Evolutionary conservation across 805 yeast species (phyloP), one percentile per base, ranked within the genome.

Genomic region (Kodamaea kaohsiungensis): DNA sequence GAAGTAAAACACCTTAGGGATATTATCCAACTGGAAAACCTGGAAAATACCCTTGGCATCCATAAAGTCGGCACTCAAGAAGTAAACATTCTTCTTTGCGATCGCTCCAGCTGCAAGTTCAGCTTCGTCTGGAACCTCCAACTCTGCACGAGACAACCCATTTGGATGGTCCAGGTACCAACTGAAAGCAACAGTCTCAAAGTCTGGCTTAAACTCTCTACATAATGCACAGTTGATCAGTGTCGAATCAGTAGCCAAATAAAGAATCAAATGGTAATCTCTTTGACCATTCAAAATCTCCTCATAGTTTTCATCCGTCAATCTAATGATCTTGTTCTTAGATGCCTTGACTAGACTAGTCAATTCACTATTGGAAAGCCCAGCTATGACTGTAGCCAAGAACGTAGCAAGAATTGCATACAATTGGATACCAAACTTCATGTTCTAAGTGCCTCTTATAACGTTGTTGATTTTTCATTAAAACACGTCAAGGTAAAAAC

Each of bases 221-320:
- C 99, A 95, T 50, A 89, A 75, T 1, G 75, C 74, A 73, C 99
- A 95, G 10, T 89, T 89, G 64, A 92, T 81, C 56, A 83, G 82
- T 1, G 90, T 78, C 48, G 85, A 79, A 8, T 86, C 81, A 2
- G 98, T 91, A 0, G 97, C 88, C 56, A 93, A 71, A 53, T 87
- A 77, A 33, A 85, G 63, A 10, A 88, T 77, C n/a, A 89, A 65
- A 39, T 87, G 79, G 68, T 83, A 84, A 62, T 90, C 91, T 63
- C 93, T 79, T 18, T 85, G 82, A 3, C 90, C 89, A 22, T 72
- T 72, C 53, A 90, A 71, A 17, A 86, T 65, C 13, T 72, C 69
- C 58, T 82, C 77, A 65, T 75, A 88, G 66, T 85, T 89, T 46
- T 69, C 69, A 62, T 86, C 91, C n/a, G 80, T 83, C 50, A 59